These are phyloP conservation scores for Pichia sp. DNA, from an alignment of 1,139 yeast genomes.

Conservation along the genomic window DNA sequence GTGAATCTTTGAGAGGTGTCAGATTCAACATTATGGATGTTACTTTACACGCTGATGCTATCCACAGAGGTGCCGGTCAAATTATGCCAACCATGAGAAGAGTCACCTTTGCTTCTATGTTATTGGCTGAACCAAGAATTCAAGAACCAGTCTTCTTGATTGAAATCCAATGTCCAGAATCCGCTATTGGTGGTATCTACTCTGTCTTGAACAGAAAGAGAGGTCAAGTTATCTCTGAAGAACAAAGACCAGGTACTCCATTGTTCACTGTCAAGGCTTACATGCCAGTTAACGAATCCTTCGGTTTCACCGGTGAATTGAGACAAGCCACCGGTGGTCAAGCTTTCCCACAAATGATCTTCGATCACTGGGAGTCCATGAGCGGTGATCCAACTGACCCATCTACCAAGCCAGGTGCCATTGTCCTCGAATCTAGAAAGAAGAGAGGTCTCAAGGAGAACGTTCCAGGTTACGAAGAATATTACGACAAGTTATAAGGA, in stretches of 20 bases:
- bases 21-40: constrained; percentile 99
- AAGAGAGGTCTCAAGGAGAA: constrained; percentile 96
- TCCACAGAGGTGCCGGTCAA: constrained; percentile 99
- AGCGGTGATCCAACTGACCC: constrained; percentile 92
- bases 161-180: constrained; percentile 99
- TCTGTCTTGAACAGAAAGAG: constrained; percentile 99
- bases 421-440: constrained; percentile 87
- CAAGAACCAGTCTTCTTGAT: constrained; percentile 99
- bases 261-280: constrained; percentile 98
- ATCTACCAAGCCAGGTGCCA: constrained; percentile 89
- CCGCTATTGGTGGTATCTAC: constrained; percentile 99
- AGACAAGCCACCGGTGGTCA: constrained; percentile 99
- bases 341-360: constrained; percentile 99
- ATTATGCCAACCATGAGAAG: constrained; percentile 99
- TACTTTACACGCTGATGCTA: constrained; percentile 99
- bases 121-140: constrained; percentile 97
- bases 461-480: constrained; percentile 99
- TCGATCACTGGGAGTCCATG: constrained; percentile 96
- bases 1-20: constrained; percentile 93
- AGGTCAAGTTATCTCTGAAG: constrained; percentile 99
- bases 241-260: constrained; percentile 99
- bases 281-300: constrained; percentile 99
- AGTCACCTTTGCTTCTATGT: constrained; percentile 97
- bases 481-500: constrained; percentile 95
- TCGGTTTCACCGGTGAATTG: constrained; percentile 99